Base-by-base conservation (phyloP, 805 yeast species). In the Clavispora santaluciae region DNA sequence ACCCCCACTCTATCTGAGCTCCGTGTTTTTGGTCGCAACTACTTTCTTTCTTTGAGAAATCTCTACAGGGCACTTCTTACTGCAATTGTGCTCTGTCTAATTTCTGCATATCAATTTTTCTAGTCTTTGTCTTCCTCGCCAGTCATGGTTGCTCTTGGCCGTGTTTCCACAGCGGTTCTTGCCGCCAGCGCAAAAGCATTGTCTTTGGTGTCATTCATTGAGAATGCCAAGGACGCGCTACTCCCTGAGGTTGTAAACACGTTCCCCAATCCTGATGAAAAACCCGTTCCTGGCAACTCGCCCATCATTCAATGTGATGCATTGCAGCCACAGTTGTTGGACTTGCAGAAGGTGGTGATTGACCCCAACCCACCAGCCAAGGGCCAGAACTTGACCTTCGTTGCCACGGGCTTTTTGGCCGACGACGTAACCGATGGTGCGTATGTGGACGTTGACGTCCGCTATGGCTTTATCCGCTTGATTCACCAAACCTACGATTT, bases 381-480 rank as follows among this genome's bases (percentile, higher is more conserved):
- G 55, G 98, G 97, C n/a, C 66, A 72, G 31, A 86, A 88, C 59
- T 70, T 93, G 57, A 84, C 95, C 6, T 78, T 93, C 42, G 58
- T 73, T 16, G 99, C 96, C 2, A 60, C 69, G 5, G 99, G 96
- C 3, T 59, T 59, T 26, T 64, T 91, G 38, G 45, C 67, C 17
- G 59, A 72, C 38, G 70, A 69, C 7, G 68, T 93, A 26, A 77
- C 61, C 22, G 91, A 87, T 15, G 99, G 99, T 24, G 86, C 98
- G 0, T 93, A 90, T 55, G 95, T 93, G 38, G 96, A 90, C 51
- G 91, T 93, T 22, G 95, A 88, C 51, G 98, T 93, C 16, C 76
- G 86, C 50, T 84, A 89, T 56, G 99, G 98, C 5, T 90, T 85
- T 66, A 90, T 93, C 64, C 85, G 85, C 53, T 73, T 93, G 43